Evolutionary conservation across 208 protist species (phyloP).

Genomic region (Porcisia hertigi): DNA sequence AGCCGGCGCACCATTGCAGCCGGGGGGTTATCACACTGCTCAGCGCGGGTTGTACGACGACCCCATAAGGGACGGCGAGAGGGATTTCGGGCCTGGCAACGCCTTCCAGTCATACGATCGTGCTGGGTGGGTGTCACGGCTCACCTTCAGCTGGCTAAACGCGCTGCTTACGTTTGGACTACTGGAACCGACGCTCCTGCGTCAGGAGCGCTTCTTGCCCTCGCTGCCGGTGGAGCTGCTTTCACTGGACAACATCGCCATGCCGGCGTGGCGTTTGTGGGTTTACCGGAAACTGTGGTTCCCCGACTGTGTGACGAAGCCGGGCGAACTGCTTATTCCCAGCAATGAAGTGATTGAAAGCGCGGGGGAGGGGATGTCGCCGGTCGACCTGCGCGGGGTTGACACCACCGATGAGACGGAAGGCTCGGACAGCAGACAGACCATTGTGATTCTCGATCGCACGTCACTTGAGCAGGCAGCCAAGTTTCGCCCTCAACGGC

Average conservation of each 20-base stretch:
- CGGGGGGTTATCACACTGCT: conserved; percentile 26
- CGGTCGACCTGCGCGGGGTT: conserved; percentile 23
- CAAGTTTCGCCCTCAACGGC: conserved; percentile 47
- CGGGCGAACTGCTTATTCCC: conserved; percentile 41
- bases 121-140: conserved; percentile 34
- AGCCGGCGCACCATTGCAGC: conserved; percentile 3
- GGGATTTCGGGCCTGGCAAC: conserved; percentile 70
- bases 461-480: conserved; percentile 41
- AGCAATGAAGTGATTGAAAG: conserved; percentile 49
- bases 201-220: conserved; percentile 63
- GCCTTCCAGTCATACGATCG: conserved; percentile 57
- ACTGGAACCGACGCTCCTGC: conserved; percentile 57
- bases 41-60: conserved; percentile 49
- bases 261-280: conserved; percentile 62
- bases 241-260: conserved; percentile 48
- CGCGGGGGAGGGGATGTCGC: conserved; percentile 33
- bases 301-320: conserved; percentile 32
- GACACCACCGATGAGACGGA: conserved; percentile 38
- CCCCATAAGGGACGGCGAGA: conserved; percentile 44
- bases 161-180: conserved; percentile 56
- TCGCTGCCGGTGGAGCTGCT: conserved; percentile 52
- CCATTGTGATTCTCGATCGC: conserved; percentile 47
- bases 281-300: conserved; percentile 55
- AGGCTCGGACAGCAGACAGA: conserved; percentile 53
- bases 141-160: conserved; percentile 72